Percentiles rank a stretch among this genome's conserved stretches.
These are phyloP conservation scores for Cladosporium sp. DNA, from an alignment of 2,329 filamentous ascomycete species.

Conservation along the genomic window DNA sequence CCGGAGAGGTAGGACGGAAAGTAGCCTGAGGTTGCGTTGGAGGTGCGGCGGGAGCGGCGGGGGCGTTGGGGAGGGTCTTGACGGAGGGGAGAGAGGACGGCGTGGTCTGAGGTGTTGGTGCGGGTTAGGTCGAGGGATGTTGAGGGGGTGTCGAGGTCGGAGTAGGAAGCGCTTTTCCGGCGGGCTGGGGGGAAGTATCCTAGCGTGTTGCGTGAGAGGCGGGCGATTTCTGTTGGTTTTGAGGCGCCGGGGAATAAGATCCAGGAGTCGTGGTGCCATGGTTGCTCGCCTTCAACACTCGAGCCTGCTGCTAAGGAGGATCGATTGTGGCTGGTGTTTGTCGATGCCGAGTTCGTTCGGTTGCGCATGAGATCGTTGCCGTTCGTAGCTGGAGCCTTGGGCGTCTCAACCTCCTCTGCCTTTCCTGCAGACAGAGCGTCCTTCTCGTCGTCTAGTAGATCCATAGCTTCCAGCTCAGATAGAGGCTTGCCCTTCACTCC, in stretches of 20 bases:
- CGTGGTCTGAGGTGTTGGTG: constrained; percentile 38
- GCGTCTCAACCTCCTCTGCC: constrained; percentile 40
- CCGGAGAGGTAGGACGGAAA: constrained; percentile 65
- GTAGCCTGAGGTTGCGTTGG: constrained; percentile 42
- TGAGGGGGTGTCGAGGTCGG: constrained; percentile 65
- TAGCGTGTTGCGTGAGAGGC: constrained; percentile 75
- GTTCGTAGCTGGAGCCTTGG: constrained; percentile 25
- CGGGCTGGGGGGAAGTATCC: constrained; percentile 90
- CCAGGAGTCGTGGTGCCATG: constrained; percentile 89
- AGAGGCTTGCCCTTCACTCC: constrained; percentile 71
- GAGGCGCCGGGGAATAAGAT: constrained; percentile 72
- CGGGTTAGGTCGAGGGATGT: constrained; percentile 63
- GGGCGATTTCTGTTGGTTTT: constrained; percentile 78
- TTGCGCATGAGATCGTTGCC: constrained; percentile 30
- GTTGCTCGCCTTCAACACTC: constrained; percentile 59
- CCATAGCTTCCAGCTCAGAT: constrained; percentile 36
- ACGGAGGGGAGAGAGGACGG: constrained; percentile 36
- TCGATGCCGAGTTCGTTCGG: constrained; percentile 39
- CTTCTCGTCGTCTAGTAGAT: constrained; percentile 34
- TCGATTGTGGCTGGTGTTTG: constrained; percentile 35
- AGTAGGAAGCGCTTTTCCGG: constrained; percentile 75
- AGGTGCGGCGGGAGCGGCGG: constrained; percentile 39
- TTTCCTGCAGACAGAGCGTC: constrained; percentile 33
- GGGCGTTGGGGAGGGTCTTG: constrained; percentile 41
- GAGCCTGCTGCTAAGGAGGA: constrained; percentile 37